phyloP scores from a whole-genome alignment of 116 monocot genomes.

The Dioscorea cayenensis region DNA sequence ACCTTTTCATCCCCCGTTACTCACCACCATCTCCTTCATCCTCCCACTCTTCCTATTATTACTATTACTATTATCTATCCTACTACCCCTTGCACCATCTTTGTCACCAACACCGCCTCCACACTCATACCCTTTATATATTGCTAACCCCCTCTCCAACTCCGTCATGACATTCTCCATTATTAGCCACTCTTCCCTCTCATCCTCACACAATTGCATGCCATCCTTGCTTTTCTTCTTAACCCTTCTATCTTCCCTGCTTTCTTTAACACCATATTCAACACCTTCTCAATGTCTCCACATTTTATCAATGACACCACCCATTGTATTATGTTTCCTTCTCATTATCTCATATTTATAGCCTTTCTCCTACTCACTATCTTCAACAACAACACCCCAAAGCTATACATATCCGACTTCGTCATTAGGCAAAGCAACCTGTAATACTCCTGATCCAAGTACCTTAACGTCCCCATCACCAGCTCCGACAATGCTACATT shows the following conservation, averaged over 20 bases:
- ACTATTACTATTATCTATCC: constrained; percentile 76
- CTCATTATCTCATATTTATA: constrained; percentile 87
- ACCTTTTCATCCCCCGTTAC: constrained; percentile 61
- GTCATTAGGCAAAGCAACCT: constrained; percentile 93
- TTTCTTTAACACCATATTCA: constrained; percentile 62
- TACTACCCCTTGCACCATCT: constrained; percentile 96
- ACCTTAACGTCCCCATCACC: constrained; percentile 89
- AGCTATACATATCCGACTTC: constrained; percentile 97
- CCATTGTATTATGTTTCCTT: constrained; percentile 97
- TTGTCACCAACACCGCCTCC: constrained; percentile 86
- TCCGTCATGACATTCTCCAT: constrained; percentile 96
- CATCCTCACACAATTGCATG: constrained; percentile 93
- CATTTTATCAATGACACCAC: constrained; percentile 80
- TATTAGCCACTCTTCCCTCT: constrained; percentile 87
- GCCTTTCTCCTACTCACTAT: constrained; percentile 90
- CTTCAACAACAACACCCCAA: constrained; percentile 88
- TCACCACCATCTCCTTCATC: constrained; percentile 55
- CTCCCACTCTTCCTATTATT: constrained; percentile 74
- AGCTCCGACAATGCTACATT: constrained; percentile 78
- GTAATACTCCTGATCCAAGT: constrained; percentile 97
- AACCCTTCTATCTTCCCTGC: constrained; percentile 66
- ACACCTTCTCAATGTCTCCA: constrained; percentile 39
- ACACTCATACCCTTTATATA: constrained; percentile 83
- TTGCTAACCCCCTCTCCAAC: constrained; percentile 69
- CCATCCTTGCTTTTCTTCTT: constrained; percentile 58